A percentile compares a stretch with the other conserved stretches of the same genome.
Evolutionary conservation across 1,284 basidiomycete genomes (phyloP).

Genomic region (Naganishia sp.): DNA sequence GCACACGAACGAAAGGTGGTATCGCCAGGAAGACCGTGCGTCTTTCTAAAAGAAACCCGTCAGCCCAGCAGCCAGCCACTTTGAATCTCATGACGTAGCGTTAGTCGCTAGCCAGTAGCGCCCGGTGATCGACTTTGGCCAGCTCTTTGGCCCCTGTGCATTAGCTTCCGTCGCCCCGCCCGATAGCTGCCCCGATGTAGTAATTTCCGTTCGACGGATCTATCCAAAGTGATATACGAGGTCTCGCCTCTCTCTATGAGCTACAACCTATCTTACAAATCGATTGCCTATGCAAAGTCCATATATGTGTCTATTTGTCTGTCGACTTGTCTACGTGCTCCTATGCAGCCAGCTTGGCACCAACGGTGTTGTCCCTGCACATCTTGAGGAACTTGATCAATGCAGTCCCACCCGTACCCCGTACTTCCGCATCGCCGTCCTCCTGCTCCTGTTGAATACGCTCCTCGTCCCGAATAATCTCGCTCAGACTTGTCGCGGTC

Average conservation of each 20-base stretch:
- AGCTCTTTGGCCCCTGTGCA: background rate
- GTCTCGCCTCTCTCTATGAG: background rate
- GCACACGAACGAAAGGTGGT: background rate
- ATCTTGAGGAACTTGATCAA: slow-evolving; percentile 78
- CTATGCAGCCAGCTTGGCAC: slow-evolving; percentile 12
- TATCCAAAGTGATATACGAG: background rate
- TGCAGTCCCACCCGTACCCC: slow-evolving; percentile 84
- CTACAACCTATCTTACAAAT: slow-evolving; percentile 11
- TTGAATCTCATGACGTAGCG: slow-evolving; percentile 9
- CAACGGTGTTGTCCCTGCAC: slow-evolving; percentile 68
- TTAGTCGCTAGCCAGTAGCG: background rate
- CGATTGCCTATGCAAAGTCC: background rate
- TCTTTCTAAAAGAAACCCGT: too few relatives aligned
- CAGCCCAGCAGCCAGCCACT: slow-evolving; percentile 3
- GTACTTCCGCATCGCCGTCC: slow-evolving; percentile 59
- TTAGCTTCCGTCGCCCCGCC: background rate
- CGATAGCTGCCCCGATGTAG: slow-evolving; percentile 3
- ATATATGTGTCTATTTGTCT: background rate
- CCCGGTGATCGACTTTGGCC: slow-evolving; percentile 3
- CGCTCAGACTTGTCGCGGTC: slow-evolving; percentile 17
- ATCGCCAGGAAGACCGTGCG: background rate
- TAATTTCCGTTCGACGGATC: background rate
- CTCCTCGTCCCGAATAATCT: slow-evolving; percentile 29
- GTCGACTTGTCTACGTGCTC: background rate
- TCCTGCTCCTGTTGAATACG: slow-evolving; percentile 51